Evolutionary conservation across 768 basidiomycete species (phyloP).

Genomic region (Pleurotus pulmonarius): DNA sequence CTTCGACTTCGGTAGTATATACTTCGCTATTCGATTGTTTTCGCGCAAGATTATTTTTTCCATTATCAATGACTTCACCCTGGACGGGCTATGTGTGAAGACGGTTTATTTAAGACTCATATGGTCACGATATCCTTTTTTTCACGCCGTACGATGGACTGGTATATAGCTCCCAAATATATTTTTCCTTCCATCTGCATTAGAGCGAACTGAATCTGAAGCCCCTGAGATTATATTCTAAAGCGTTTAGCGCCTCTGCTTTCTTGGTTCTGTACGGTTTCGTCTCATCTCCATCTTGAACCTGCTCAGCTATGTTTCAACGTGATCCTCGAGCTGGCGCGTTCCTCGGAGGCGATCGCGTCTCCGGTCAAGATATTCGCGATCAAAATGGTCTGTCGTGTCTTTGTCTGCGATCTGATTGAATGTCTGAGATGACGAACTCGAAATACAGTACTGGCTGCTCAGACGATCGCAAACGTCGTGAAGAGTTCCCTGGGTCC

Average conservation of each 20-base stretch:
- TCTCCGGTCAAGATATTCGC: conserved; percentile 92
- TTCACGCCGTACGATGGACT: background rate
- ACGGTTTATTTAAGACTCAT: background rate
- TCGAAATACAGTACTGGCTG: conserved; percentile 74
- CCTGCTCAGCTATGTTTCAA: conserved; percentile 64
- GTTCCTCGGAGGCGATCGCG: conserved; percentile 90
- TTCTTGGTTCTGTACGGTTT: conserved; percentile 1
- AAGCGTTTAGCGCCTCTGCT: background rate
- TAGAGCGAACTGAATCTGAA: background rate
- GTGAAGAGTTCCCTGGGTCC: conserved; percentile 96
- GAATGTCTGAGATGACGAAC: conserved; percentile 10
- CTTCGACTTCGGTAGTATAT: conserved; percentile 1
- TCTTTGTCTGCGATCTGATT: background rate
- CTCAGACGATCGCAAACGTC: conserved; percentile 95
- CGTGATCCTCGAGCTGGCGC: conserved; percentile 89
- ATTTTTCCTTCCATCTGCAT: background rate
- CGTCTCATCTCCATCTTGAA: conserved; percentile 5
- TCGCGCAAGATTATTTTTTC: background rate
- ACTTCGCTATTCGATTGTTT: background rate
- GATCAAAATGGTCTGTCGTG: conserved; percentile 86
- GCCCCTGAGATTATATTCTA: conserved; percentile 3
- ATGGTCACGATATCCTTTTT: conserved; percentile 2
- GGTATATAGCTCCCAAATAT: background rate
- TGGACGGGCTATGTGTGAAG: too few relatives aligned
- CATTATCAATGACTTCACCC: background rate